phyloP scores from a whole-genome alignment of 2,329 filamentous ascomycete genomes.

The Cladosporium colombiae region DNA sequence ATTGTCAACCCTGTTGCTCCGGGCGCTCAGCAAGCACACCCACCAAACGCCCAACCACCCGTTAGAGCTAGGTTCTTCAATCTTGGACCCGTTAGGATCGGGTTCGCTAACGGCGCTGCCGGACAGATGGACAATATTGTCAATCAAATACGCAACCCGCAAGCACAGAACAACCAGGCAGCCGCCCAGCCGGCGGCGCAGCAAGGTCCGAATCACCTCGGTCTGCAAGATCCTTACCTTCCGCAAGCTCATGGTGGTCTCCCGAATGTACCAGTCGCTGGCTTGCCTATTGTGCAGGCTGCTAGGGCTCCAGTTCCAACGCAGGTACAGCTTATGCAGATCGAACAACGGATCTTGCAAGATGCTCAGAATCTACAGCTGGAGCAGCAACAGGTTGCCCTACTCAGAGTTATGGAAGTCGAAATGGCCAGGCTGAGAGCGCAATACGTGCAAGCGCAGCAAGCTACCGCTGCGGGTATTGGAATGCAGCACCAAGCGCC shows the following conservation, averaged over 20 bases:
- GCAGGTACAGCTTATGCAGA: slow-evolving; percentile 61
- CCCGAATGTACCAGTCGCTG: slow-evolving; percentile 9
- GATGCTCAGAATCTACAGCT: slow-evolving; percentile 65
- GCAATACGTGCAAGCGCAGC: slow-evolving; percentile 29
- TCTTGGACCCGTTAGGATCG: slow-evolving; percentile 72
- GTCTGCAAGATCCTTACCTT: slow-evolving; percentile 30
- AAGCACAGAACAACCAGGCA: slow-evolving; percentile 23
- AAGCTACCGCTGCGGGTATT: slow-evolving; percentile 22
- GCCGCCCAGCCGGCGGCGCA: slow-evolving; percentile 32
- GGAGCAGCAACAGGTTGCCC: slow-evolving; percentile 66
- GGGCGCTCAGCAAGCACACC: slow-evolving; percentile 26
- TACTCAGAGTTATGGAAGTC: slow-evolving; percentile 65
- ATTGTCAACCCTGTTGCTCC: slow-evolving; percentile 21
- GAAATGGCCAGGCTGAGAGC: slow-evolving; percentile 68
- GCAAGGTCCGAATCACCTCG: slow-evolving; percentile 40
- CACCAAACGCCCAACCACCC: slow-evolving; percentile 33
- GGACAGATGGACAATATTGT: slow-evolving; percentile 46
- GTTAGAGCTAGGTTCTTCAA: slow-evolving; percentile 58
- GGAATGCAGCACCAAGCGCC: slow-evolving; percentile 22
- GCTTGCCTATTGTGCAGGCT: slow-evolving; percentile 13
- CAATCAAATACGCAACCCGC: slow-evolving; percentile 33
- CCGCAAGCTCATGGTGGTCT: slow-evolving; percentile 22
- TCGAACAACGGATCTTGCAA: slow-evolving; percentile 68
- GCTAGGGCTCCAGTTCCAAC: slow-evolving; percentile 43
- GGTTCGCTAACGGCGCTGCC: slow-evolving; percentile 62